Conservation (phyloP, 495 filamentous ascomycete species). For the Extremus antarcticus region DNA sequence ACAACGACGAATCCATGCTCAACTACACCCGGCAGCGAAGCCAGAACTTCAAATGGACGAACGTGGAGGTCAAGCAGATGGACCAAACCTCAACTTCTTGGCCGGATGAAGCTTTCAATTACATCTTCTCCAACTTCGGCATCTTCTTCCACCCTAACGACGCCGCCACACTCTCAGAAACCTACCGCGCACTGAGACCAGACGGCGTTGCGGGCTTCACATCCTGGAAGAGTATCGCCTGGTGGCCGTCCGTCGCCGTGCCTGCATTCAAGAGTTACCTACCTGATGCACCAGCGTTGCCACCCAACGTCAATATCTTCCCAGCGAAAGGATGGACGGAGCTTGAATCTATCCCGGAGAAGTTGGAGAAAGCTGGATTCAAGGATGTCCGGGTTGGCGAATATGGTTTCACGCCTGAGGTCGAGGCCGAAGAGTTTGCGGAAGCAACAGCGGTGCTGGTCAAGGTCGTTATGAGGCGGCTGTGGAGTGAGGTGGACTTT, state of each 20-base stretch:
- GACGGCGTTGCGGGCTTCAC: slow-evolving; percentile 2
- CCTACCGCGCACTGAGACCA: not conserved
- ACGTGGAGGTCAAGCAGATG: slow-evolving; percentile 5
- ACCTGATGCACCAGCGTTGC: slow-evolving; percentile 6
- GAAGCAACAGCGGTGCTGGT: slow-evolving; percentile 5
- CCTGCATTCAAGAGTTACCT: slow-evolving; percentile 1
- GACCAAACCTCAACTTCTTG: not conserved
- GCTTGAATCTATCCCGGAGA: not conserved
- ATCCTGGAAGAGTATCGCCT: slow-evolving; percentile 5
- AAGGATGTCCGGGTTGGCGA: slow-evolving; percentile 4
- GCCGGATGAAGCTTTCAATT: slow-evolving; percentile 32
- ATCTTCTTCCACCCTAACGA: slow-evolving; percentile 35
- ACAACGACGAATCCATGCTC: slow-evolving; percentile 10
- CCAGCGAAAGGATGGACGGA: slow-evolving; percentile 3
- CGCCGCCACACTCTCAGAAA: not conserved
- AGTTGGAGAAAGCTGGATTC: slow-evolving; percentile 8
- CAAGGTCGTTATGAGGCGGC: slow-evolving; percentile 2
- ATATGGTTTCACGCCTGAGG: slow-evolving; percentile 6
- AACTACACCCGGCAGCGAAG: not conserved
- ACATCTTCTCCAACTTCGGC: slow-evolving; percentile 62
- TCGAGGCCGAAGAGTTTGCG: slow-evolving; percentile 8
- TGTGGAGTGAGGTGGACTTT: not conserved
- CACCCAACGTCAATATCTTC: not conserved
- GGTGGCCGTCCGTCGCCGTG: slow-evolving; percentile 5
- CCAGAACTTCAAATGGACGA: not conserved